phyloP scores from a whole-genome alignment of 192 early-diverging fungal species.

The Backusella tarrabulga region DNA sequence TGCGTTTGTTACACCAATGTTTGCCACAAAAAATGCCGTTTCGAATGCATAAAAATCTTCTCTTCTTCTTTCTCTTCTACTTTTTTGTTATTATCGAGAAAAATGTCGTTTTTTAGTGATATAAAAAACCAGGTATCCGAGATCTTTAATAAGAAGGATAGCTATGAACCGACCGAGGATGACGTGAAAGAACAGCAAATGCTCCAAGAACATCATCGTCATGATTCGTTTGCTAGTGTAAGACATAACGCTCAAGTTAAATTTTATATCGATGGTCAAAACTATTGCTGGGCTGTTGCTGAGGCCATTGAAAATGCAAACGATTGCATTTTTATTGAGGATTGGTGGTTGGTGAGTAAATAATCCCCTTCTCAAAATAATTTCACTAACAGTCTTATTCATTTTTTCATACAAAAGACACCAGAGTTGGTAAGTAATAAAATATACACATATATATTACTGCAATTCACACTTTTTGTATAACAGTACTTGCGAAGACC shows the following conservation, averaged over 20 bases:
- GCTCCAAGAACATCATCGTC: constrained; percentile 50
- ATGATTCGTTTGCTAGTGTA: constrained; percentile 74
- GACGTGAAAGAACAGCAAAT: constrained; percentile 42
- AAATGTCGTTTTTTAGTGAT: constrained; percentile 13
- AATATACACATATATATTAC: too few relatives aligned
- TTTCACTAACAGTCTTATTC: not conserved
- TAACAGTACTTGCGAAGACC: constrained; percentile 72
- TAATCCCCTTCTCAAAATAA: not conserved
- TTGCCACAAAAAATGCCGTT: not conserved
- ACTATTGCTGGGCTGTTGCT: constrained; percentile 73
- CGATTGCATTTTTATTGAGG: constrained; percentile 65
- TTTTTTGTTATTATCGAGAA: too few relatives aligned
- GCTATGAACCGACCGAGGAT: constrained; percentile 20
- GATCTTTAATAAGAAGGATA: constrained; percentile 30
- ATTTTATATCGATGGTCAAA: constrained; percentile 76
- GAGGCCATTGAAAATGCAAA: constrained; percentile 72
- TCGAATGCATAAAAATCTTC: not conserved
- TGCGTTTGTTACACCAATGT: not conserved
- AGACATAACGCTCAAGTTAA: constrained; percentile 60
- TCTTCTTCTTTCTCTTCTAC: constrained; percentile 1
- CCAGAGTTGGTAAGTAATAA: constrained; percentile 67
- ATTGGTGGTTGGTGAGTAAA: constrained; percentile 78
- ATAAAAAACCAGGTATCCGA: constrained; percentile 13
- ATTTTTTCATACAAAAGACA: constrained; percentile 12
- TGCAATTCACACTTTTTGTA: not conserved